These are phyloP conservation scores for Candida pseudofarinosa DNA, from an alignment of 805 yeast genomes.

Conservation along the genomic window DNA sequence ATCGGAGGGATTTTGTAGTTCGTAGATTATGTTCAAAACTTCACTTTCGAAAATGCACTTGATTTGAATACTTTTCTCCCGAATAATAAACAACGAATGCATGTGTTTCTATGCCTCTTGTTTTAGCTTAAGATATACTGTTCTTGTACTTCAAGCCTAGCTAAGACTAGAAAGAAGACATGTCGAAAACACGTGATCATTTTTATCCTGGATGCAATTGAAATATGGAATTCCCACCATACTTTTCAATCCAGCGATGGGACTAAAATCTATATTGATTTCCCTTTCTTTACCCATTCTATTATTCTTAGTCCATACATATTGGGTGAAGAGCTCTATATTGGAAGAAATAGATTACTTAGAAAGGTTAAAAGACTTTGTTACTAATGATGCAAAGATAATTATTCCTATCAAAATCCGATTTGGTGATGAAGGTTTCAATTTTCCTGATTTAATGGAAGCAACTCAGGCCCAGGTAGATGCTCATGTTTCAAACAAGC, in stretches of 20 bases:
- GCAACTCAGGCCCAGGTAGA: constrained; percentile 41
- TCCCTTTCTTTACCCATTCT: not conserved
- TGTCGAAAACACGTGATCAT: too few relatives aligned
- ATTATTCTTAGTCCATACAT: not conserved
- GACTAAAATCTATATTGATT: not conserved
- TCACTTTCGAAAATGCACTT: too few relatives aligned
- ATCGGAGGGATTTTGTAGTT: too few relatives aligned
- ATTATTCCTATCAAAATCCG: constrained; percentile 21
- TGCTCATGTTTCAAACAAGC: constrained; percentile 9
- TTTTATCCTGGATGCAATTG: not conserved
- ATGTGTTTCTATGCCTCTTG: too few relatives aligned
- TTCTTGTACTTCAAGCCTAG: too few relatives aligned
- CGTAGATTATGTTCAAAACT: too few relatives aligned
- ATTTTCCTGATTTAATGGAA: constrained; percentile 63
- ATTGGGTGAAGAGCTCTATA: not conserved
- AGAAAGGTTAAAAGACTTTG: not conserved
- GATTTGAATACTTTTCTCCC: too few relatives aligned
- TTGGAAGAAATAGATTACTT: not conserved
- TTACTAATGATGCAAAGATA: constrained; percentile 8
- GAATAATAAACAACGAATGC: too few relatives aligned
- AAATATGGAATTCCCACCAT: too few relatives aligned
- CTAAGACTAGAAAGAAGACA: too few relatives aligned
- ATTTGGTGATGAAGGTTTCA: constrained; percentile 39
- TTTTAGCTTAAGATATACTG: too few relatives aligned
- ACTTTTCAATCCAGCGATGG: not conserved